Evolutionary conservation across 1,284 basidiomycete genomes (phyloP), one percentile per base, ranked within the genome.

Genomic region (Trametes polyzona): DNA sequence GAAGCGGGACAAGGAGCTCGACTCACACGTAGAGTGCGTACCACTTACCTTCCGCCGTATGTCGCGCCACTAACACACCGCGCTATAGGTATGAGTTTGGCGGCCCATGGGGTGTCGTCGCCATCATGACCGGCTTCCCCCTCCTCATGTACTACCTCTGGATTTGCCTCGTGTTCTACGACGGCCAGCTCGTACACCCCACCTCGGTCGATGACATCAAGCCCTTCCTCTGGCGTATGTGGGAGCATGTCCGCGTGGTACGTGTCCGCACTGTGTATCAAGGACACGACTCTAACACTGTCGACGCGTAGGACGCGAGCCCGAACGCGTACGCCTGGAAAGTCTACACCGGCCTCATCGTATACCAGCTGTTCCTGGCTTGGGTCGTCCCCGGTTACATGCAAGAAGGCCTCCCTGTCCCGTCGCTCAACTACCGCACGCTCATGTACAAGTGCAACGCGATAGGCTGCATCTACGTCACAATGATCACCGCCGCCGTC

Each of bases 371-470:
- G 63, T 78, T 91, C 71, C 86, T 99, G 47, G 96, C 95, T 6
- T 88, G 88, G 78, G 76, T 96, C 65, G 86, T 98, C 74, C 97
- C 96, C 17, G 96, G 96, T 26, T 94, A 92, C 73, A 78, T 83
- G 74, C 97, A 99, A 76, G 92, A 96, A 73, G 95, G 95, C 62
- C 90, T 97, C 41, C 95, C 95, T 0, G 93, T 97, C 27, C 92
- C 94, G 11, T 96, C 94, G 0, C 82, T 96, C 57, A 84, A 86
- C 66, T 97, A 97, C 83, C 92, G 94, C 74, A 91, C 92, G 30
- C 84, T 98, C 65, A 89, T 86, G 76, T 99, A 99, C 83, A 93
- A 96, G 76, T 99, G 96, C 84, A 97, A 98, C 74, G 96, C 96
- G 17, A 83, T 96, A 54, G 81, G 79, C 50, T 96, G 88, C 63